Evolutionary conservation across 2,329 filamentous ascomycete species (phyloP).

Genomic region (Emericellopsis cladophorae): DNA sequence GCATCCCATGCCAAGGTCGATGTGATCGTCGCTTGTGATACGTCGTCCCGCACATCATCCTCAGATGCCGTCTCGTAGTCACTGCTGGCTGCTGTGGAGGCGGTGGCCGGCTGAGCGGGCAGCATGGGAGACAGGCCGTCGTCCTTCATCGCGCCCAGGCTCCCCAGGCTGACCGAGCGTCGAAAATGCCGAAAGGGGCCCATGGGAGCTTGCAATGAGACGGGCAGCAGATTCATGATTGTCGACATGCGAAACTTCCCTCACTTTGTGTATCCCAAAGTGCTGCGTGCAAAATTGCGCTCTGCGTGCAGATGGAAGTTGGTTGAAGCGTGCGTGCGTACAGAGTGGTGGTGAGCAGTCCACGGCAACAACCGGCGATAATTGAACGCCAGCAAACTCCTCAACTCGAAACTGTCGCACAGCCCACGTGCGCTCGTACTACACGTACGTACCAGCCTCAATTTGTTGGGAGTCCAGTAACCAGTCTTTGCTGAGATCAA

Average conservation of each 20-base stretch:
- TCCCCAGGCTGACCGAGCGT: slow-evolving; percentile 21
- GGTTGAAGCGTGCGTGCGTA: too few relatives aligned
- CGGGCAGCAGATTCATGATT: slow-evolving; percentile 40
- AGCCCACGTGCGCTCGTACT: too few relatives aligned
- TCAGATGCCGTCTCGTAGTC: not conserved
- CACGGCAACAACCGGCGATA: too few relatives aligned
- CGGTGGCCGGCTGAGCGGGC: not conserved
- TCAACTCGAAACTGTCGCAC: too few relatives aligned
- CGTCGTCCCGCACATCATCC: not conserved
- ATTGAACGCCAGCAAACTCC: too few relatives aligned
- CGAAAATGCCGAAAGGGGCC: slow-evolving; percentile 36
- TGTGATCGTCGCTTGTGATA: not conserved
- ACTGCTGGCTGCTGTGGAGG: not conserved
- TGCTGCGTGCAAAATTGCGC: too few relatives aligned
- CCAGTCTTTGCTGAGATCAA: too few relatives aligned
- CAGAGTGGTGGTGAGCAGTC: too few relatives aligned
- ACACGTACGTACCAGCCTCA: too few relatives aligned
- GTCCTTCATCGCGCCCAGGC: slow-evolving; percentile 4
- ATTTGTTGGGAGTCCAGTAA: too few relatives aligned
- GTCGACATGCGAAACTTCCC: slow-evolving; percentile 23
- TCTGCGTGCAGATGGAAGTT: too few relatives aligned
- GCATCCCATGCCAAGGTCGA: not conserved
- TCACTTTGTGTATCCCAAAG: slow-evolving; percentile 6
- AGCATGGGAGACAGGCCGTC: not conserved
- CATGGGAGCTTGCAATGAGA: slow-evolving; percentile 35